Evolutionary conservation across 345 rosid species (phyloP).

Genomic region (Lumnitzera racemosa): DNA sequence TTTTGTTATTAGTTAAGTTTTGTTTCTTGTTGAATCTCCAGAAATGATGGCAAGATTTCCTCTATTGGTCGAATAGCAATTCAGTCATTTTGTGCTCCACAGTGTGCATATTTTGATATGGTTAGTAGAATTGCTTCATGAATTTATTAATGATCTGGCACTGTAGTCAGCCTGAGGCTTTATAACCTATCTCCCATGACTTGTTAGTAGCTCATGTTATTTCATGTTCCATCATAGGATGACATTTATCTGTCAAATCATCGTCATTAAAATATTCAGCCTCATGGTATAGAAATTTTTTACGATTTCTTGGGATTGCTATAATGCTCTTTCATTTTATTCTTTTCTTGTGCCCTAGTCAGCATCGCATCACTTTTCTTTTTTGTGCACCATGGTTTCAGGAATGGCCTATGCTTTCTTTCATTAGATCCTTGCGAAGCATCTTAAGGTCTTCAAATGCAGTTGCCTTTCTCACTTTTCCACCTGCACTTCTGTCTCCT

Average conservation of each 20-base stretch:
- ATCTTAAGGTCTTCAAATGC: constrained; percentile 71
- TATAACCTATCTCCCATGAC: background rate
- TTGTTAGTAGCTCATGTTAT: too few species aligned
- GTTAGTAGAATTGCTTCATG: constrained; percentile 23
- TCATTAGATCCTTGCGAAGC: constrained; percentile 66
- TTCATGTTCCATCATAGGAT: too few species aligned
- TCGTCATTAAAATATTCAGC: too few species aligned
- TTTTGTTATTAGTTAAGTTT: background rate
- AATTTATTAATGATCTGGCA: background rate
- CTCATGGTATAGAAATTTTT: background rate
- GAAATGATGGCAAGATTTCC: constrained; percentile 42
- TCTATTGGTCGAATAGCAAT: constrained; percentile 67
- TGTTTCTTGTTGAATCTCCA: constrained; percentile 18
- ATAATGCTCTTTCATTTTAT: background rate
- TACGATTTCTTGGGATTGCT: constrained; percentile 1
- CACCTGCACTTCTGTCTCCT: constrained; percentile 62
- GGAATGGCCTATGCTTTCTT: constrained; percentile 91
- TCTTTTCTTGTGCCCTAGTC: background rate
- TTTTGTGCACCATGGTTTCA: constrained; percentile 13
- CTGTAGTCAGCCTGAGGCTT: background rate
- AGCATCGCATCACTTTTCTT: background rate
- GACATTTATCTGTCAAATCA: too few species aligned
- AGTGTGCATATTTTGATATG: constrained; percentile 61
- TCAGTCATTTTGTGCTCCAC: constrained; percentile 87
- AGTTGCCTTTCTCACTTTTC: constrained; percentile 71